Evolutionary conservation across 441 rosid genomes (phyloP).

Genomic region (Adansonia grandidieri): DNA sequence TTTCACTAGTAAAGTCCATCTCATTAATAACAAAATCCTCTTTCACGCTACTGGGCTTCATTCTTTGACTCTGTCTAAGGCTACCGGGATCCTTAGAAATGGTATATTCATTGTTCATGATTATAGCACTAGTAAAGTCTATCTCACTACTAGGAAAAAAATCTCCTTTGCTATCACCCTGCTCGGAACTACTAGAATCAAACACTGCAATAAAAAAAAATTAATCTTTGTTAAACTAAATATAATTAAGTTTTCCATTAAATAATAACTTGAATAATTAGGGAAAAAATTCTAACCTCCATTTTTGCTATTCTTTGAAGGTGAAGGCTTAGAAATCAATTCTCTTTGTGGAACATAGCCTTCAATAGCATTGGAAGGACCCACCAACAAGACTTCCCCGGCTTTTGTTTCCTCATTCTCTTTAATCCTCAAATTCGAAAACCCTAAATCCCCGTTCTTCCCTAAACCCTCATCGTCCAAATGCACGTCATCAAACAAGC

Average conservation of each 20-base stretch:
- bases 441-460: constrained; percentile 48
- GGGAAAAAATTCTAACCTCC: constrained; percentile 38
- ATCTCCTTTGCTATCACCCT: constrained; percentile 38
- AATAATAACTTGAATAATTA: background rate
- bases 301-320: constrained; percentile 30
- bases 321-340: constrained; percentile 28
- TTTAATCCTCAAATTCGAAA: constrained; percentile 54
- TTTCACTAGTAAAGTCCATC: constrained; percentile 64
- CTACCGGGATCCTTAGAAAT: constrained; percentile 57
- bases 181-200: constrained; percentile 29
- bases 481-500: constrained; percentile 43
- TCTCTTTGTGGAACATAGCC: constrained; percentile 73
- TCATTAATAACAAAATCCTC: constrained; percentile 44
- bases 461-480: constrained; percentile 37
- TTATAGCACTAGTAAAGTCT: constrained; percentile 64
- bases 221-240: background rate
- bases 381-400: constrained; percentile 50
- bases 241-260: background rate
- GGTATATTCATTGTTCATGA: constrained; percentile 58
- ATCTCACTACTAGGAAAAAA: constrained; percentile 45
- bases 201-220: background rate
- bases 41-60: constrained; percentile 37
- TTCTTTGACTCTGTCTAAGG: constrained; percentile 22
- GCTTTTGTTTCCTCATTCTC: constrained; percentile 50
- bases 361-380: constrained; percentile 84